Percentiles rank a stretch among this genome's conserved stretches.
phyloP scores from a whole-genome alignment of 768 basidiomycete genomes.

The Amanita subjunquillea region DNA sequence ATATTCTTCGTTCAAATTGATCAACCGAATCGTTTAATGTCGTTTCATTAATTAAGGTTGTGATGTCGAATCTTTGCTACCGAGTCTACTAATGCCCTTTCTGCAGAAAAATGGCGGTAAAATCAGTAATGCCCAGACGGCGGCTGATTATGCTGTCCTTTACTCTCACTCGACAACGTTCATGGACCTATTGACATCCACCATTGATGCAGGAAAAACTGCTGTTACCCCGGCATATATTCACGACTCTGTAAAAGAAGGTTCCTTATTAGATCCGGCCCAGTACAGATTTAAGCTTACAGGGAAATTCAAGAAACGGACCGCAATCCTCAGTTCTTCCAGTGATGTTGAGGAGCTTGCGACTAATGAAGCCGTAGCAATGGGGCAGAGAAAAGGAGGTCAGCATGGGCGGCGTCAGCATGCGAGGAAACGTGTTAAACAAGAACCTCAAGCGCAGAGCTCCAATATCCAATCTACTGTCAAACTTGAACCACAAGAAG shows the following conservation, averaged over 20 bases:
- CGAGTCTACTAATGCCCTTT: neutral
- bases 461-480: neutral
- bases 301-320: constrained; percentile 13
- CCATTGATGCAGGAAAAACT: constrained; percentile 25
- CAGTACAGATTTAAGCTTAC: constrained; percentile 32
- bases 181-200: constrained; percentile 28
- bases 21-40: constrained; percentile 40
- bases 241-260: constrained; percentile 35
- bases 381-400: constrained; percentile 5
- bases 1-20: constrained; percentile 65
- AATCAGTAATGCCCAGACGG: constrained; percentile 39
- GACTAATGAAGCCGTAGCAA: neutral
- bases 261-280: constrained; percentile 30
- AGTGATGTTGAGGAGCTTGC: constrained; percentile 4
- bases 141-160: constrained; percentile 55
- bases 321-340: neutral
- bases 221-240: constrained; percentile 47
- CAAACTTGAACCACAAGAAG: constrained; percentile 1
- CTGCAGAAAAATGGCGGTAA: constrained; percentile 56
- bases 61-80: neutral
- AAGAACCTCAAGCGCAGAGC: neutral
- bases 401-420: constrained; percentile 9
- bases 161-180: constrained; percentile 41
- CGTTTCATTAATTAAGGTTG: constrained; percentile 52
- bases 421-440: constrained; percentile 9